Evolutionary conservation across 2,329 filamentous ascomycete species (phyloP).

Genomic region (Claviceps cyperi): DNA sequence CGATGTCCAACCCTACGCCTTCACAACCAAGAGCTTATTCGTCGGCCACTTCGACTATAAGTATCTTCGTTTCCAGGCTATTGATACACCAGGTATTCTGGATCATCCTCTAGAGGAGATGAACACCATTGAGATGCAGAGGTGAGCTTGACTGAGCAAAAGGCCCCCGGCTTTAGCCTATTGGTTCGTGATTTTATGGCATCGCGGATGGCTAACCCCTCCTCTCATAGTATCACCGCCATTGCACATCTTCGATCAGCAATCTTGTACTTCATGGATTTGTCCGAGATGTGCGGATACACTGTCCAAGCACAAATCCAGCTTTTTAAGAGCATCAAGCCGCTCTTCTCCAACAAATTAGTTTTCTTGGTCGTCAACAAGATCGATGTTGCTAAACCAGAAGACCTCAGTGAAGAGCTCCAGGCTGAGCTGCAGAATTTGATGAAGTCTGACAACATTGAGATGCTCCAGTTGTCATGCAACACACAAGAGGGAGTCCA

Average conservation of each 20-base stretch:
- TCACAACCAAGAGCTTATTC: slow-evolving; percentile 94
- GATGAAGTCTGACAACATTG: slow-evolving; percentile 76
- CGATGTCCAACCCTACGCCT: slow-evolving; percentile 93
- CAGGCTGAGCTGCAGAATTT: slow-evolving; percentile 67
- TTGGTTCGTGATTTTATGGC: background rate
- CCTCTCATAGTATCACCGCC: slow-evolving; percentile 60
- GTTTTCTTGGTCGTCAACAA: slow-evolving; percentile 98
- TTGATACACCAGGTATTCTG: slow-evolving; percentile 96
- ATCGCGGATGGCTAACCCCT: background rate
- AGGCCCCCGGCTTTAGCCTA: background rate
- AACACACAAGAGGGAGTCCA: slow-evolving; percentile 91
- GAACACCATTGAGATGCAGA: slow-evolving; percentile 99
- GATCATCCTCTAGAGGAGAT: slow-evolving; percentile 97
- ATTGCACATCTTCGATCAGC: slow-evolving; percentile 93
- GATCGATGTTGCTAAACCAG: slow-evolving; percentile 79
- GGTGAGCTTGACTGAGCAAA: slow-evolving; percentile 7
- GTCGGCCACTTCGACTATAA: slow-evolving; percentile 98
- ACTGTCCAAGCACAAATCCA: slow-evolving; percentile 84
- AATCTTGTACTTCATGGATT: slow-evolving; percentile 96
- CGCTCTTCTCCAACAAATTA: slow-evolving; percentile 91
- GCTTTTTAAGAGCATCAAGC: slow-evolving; percentile 92
- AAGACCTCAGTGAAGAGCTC: slow-evolving; percentile 69
- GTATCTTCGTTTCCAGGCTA: slow-evolving; percentile 48
- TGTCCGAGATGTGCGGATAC: slow-evolving; percentile 94
- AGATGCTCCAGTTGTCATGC: slow-evolving; percentile 86